phyloP scores from a whole-genome alignment of 768 basidiomycete species.

The Suillus alpinus region DNA sequence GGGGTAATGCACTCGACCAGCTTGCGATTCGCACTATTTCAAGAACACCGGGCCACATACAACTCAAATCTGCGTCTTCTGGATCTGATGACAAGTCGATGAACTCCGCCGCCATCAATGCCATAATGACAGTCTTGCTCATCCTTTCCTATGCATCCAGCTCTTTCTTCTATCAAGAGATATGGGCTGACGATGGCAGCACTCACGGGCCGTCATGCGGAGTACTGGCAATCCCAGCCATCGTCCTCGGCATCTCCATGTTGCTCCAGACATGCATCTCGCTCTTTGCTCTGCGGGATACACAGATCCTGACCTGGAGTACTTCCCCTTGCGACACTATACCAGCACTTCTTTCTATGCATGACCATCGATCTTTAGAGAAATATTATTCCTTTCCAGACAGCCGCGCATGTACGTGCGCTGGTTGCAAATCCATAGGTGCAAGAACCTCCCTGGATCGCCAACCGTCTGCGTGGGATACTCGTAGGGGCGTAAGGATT shows the following conservation, averaged over 20 bases:
- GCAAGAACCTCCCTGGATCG: neutral
- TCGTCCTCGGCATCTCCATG: neutral
- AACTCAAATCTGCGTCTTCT: neutral
- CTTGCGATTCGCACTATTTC: too few relatives aligned
- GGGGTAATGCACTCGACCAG: too few relatives aligned
- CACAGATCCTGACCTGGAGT: conserved; percentile 10
- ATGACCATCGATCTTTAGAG: neutral
- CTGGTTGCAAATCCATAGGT: neutral
- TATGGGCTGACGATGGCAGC: too few relatives aligned
- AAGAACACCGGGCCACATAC: neutral
- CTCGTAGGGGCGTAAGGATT: neutral
- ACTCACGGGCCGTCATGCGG: too few relatives aligned
- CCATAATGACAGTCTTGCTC: neutral
- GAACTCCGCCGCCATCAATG: neutral
- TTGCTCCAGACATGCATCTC: neutral
- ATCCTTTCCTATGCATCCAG: neutral
- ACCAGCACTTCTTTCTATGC: conserved; percentile 6
- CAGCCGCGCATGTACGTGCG: neutral
- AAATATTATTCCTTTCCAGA: neutral
- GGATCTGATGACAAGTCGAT: neutral
- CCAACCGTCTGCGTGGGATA: neutral
- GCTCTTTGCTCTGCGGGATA: neutral
- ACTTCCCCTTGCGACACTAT: conserved; percentile 5
- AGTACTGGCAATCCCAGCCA: neutral
- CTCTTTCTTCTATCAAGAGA: neutral